Percentiles rank a stretch among this genome's conserved stretches.
These are phyloP conservation scores for Gentiana straminea DNA, from an alignment of 257 asterid genomes.

Conservation along the genomic window DNA sequence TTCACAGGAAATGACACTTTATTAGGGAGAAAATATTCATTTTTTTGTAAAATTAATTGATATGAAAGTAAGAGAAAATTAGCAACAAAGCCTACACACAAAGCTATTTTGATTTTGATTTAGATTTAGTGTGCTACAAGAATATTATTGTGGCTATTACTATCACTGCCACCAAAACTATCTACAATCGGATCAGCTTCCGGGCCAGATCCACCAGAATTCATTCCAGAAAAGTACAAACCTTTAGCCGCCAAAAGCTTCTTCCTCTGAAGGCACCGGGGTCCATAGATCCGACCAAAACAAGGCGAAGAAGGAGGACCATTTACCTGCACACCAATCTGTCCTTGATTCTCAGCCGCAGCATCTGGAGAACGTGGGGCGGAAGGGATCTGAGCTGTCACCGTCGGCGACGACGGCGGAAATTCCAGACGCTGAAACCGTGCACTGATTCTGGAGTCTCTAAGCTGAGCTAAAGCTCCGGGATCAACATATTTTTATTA, in stretches of 20 bases:
- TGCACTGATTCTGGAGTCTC: constrained; percentile 22
- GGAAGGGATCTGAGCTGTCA: neutral
- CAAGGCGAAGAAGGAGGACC: constrained; percentile 10
- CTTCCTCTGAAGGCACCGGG: constrained; percentile 22
- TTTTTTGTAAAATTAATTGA: too few species aligned
- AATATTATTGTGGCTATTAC: constrained; percentile 7
- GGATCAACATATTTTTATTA: too few species aligned
- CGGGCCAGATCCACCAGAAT: constrained; percentile 1
- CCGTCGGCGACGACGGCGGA: constrained; percentile 3
- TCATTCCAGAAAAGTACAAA: constrained; percentile 2
- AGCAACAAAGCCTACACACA: too few species aligned
- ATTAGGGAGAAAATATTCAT: too few species aligned
- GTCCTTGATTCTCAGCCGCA: constrained; percentile 2
- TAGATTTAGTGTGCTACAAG: constrained; percentile 17
- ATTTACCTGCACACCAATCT: constrained; percentile 3
- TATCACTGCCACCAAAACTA: constrained; percentile 7
- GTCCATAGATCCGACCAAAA: constrained; percentile 17
- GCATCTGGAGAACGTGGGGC: neutral
- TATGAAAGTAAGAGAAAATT: too few species aligned
- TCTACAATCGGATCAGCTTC: constrained; percentile 11
- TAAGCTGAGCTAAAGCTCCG: constrained; percentile 21
- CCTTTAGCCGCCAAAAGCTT: constrained; percentile 18
- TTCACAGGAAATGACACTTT: too few species aligned
- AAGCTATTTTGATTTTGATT: too few species aligned
- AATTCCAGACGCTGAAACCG: constrained; percentile 10